Conservation (phyloP, 2,329 filamentous ascomycete species). For the Colletotrichum chrysophilum region DNA sequence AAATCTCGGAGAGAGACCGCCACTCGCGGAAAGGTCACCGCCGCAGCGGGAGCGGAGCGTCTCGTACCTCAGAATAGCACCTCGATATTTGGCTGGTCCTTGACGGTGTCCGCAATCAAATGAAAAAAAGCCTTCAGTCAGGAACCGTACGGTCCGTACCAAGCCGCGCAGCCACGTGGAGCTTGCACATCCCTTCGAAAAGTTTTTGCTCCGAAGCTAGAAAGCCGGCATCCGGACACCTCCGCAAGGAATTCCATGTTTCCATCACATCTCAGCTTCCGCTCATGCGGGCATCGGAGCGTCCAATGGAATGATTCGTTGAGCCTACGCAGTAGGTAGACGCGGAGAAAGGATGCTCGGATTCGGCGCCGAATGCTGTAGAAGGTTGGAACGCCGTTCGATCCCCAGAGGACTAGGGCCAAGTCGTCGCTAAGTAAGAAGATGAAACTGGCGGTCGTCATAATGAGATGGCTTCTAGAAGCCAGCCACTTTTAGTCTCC, state of each 20-base stretch:
- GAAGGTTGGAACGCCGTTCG: conserved; percentile 2
- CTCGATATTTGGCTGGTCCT: not conserved
- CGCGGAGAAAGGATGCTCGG: not conserved
- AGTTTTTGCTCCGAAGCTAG: not conserved
- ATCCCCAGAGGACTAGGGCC: not conserved
- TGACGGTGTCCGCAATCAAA: not conserved
- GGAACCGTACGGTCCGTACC: not conserved
- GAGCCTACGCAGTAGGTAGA: not conserved
- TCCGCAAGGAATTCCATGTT: conserved; percentile 1
- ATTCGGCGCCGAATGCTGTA: not conserved
- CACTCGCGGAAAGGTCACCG: not conserved
- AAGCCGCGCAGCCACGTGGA: not conserved
- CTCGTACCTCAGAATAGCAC: not conserved
- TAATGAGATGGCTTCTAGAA: not conserved
- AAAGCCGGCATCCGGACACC: not conserved
- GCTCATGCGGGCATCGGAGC: not conserved
- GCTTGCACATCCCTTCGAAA: not conserved
- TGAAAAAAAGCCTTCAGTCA: not conserved
- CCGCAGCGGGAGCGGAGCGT: not conserved
- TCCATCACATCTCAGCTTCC: not conserved
- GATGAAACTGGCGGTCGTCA: conserved; percentile 3
- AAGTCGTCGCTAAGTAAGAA: not conserved
- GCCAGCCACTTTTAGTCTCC: not conserved
- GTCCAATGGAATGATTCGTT: not conserved
- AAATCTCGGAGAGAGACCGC: not conserved